These are phyloP conservation scores for Fomitopsis serialis DNA, from an alignment of 768 basidiomycete genomes.

Conservation along the genomic window DNA sequence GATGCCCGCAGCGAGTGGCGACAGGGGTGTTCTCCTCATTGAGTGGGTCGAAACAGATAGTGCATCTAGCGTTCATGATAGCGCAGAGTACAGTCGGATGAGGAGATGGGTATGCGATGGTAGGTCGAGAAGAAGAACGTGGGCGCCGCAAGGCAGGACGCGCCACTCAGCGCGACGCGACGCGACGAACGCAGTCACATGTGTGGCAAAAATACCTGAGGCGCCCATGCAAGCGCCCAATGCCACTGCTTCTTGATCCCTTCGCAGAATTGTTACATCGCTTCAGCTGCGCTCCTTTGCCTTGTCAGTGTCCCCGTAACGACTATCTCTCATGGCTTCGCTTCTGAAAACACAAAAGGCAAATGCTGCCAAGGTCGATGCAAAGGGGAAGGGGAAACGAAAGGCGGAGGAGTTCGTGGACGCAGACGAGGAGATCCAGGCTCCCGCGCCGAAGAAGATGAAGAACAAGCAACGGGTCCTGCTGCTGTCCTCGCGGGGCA, in stretches of 20 bases:
- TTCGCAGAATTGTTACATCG: too few species aligned
- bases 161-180: background rate
- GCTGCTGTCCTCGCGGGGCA: constrained; percentile 86
- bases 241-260: too few species aligned
- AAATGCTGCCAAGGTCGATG: constrained; percentile 45
- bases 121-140: too few species aligned
- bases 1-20: constrained; percentile 20
- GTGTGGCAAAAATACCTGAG: background rate
- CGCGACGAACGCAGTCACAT: background rate
- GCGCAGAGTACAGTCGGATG: background rate
- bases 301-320: too few species aligned
- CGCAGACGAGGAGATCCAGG: constrained; percentile 40
- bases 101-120: background rate
- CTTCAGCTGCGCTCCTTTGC: too few species aligned
- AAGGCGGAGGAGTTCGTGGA: constrained; percentile 67
- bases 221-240: background rate
- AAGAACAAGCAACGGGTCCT: constrained; percentile 96
- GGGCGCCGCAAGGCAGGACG: too few species aligned
- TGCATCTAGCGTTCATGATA: constrained; percentile 7
- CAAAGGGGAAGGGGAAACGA: constrained; percentile 39
- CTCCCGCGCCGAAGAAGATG: constrained; percentile 42
- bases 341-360: constrained; percentile 56
- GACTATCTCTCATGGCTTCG: constrained; percentile 49
- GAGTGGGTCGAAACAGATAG: constrained; percentile 16
- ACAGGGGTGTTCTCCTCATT: constrained; percentile 4